phyloP scores from a whole-genome alignment of 768 basidiomycete species.

The Auricularia sp. region DNA sequence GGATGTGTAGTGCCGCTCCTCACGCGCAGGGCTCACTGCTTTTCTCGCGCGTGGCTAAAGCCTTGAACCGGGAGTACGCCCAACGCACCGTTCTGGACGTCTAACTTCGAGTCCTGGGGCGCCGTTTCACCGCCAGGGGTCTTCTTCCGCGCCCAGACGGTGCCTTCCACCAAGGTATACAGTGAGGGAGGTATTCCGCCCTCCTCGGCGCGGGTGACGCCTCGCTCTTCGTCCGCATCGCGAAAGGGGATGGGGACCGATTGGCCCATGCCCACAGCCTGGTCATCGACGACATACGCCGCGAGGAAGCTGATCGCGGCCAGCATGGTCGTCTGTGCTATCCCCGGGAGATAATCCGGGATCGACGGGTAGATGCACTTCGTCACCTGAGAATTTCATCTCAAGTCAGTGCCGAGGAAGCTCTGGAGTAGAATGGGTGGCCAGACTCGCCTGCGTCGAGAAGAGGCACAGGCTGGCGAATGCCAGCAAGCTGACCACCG shows the following conservation, averaged over 20 bases:
- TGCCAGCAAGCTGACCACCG: background rate
- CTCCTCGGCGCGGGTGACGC: background rate
- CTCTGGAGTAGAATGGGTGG: too few species aligned
- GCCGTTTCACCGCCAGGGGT: background rate
- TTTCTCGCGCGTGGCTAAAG: too few species aligned
- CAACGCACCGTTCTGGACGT: background rate
- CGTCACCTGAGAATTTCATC: background rate
- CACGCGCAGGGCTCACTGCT: too few species aligned
- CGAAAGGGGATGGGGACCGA: background rate
- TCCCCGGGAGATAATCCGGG: background rate
- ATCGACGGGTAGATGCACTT: background rate
- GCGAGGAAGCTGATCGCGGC: background rate
- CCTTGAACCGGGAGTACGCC: background rate
- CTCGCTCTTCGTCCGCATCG: background rate
- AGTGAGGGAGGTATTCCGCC: background rate
- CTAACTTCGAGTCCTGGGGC: background rate
- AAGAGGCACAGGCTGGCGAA: background rate
- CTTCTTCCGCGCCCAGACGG: background rate
- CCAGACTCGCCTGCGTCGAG: background rate
- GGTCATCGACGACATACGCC: conserved; percentile 1
- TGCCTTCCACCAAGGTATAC: background rate
- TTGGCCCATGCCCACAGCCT: background rate
- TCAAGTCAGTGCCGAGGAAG: too few species aligned
- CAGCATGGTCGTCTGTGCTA: background rate
- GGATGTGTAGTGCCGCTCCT: too few species aligned